Evolutionary conservation across 2,329 filamentous ascomycete species (phyloP).

Genomic region (Colletotrichum nymphaeae): DNA sequence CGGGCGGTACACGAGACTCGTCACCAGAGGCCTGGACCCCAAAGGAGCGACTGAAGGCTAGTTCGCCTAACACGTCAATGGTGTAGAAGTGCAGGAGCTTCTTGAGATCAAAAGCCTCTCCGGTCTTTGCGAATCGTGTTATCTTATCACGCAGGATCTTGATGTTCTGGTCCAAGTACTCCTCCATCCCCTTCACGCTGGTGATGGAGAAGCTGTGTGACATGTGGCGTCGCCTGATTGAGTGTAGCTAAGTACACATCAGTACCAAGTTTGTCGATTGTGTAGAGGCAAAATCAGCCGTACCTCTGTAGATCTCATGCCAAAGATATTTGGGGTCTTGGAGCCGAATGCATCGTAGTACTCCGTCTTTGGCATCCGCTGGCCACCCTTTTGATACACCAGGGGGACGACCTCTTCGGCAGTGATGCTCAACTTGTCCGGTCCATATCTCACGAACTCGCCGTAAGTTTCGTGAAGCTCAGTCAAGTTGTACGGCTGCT

Average conservation of each 20-base stretch:
- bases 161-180: conserved; percentile 45
- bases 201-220: conserved; percentile 20
- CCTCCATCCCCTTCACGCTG: conserved; percentile 49
- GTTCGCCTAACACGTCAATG: conserved; percentile 43
- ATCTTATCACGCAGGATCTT: conserved; percentile 41
- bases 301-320: conserved; percentile 20
- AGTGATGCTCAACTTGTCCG: conserved; percentile 26
- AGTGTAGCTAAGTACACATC: not conserved
- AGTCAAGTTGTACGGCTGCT: conserved; percentile 22
- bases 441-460: conserved; percentile 18
- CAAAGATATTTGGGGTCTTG: conserved; percentile 13
- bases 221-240: conserved; percentile 14
- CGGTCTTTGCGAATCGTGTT: conserved; percentile 1
- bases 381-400: conserved; percentile 22
- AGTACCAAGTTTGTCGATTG: not conserved
- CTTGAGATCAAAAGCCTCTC: conserved; percentile 45
- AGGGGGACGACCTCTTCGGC: conserved; percentile 24
- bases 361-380: conserved; percentile 24
- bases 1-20: conserved; percentile 43
- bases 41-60: conserved; percentile 47
- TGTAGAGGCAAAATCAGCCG: not conserved
- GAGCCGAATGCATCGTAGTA: conserved; percentile 22
- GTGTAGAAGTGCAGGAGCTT: conserved; percentile 42
- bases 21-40: conserved; percentile 43
- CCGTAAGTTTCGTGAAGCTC: conserved; percentile 10